These are phyloP conservation scores for Silene coronaria DNA, from an alignment of 179 eudicot species.

Conservation along the genomic window DNA sequence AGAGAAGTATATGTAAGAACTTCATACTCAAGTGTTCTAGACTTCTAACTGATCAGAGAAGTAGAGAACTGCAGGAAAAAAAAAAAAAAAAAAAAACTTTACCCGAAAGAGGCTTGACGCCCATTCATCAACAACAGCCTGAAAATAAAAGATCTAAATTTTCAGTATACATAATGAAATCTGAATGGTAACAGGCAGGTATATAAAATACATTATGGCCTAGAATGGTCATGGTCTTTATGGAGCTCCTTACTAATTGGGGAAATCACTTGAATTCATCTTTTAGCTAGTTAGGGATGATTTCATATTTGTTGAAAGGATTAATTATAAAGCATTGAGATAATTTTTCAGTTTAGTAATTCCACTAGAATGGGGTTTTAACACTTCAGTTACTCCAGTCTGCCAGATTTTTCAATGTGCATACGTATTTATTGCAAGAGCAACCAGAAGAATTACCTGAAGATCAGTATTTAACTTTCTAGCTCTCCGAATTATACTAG, in stretches of 20 bases:
- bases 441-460: constrained; percentile 46
- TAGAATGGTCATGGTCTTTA: neutral
- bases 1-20: neutral
- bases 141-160: constrained; percentile 28
- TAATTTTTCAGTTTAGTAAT: neutral
- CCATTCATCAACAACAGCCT: constrained; percentile 98
- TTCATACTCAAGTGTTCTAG: neutral
- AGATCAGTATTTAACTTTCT: constrained; percentile 89
- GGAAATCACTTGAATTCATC: neutral
- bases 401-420: neutral
- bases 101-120: constrained; percentile 97
- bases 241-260: neutral
- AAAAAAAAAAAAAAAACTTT: constrained; percentile 15
- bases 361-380: neutral
- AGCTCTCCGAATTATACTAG: constrained; percentile 63
- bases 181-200: neutral
- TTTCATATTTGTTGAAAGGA: neutral
- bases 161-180: neutral
- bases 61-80: neutral
- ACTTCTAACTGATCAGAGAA: neutral
- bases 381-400: neutral
- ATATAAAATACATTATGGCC: neutral
- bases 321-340: neutral
- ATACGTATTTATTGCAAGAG: constrained; percentile 6
- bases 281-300: neutral